These are phyloP conservation scores for Sutorius australiensis DNA, from an alignment of 768 basidiomycete genomes.

Conservation along the genomic window DNA sequence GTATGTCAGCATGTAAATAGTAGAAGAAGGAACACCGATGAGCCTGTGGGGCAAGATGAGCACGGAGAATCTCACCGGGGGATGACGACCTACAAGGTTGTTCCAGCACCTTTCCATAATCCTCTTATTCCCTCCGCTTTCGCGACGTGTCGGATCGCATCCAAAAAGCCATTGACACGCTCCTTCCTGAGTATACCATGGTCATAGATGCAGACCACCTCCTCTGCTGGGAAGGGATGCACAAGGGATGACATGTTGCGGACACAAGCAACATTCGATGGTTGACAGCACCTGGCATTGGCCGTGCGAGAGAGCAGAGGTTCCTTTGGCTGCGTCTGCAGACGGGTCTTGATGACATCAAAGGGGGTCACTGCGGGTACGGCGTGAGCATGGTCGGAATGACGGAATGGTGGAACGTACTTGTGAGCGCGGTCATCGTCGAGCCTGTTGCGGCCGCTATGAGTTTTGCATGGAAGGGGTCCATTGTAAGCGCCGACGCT, in stretches of 20 bases:
- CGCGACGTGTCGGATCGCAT: slow-evolving; percentile 78
- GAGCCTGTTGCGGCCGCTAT: slow-evolving; percentile 78
- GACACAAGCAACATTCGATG: slow-evolving; percentile 49
- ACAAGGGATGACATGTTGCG: slow-evolving; percentile 76
- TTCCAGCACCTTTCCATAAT: slow-evolving; percentile 94
- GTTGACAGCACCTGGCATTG: slow-evolving; percentile 67
- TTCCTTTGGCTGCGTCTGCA: slow-evolving; percentile 83
- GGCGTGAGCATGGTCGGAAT: slow-evolving; percentile 7
- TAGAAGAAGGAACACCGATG: slow-evolving; percentile 89
- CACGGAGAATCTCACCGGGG: background rate
- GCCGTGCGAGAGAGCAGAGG: slow-evolving; percentile 53
- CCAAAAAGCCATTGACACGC: slow-evolving; percentile 79
- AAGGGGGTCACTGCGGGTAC: slow-evolving; percentile 89
- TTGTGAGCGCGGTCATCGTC: slow-evolving; percentile 77
- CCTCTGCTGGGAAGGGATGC: slow-evolving; percentile 50
- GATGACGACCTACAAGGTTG: slow-evolving; percentile 63
- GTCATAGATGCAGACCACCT: slow-evolving; percentile 79
- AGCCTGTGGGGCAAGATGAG: slow-evolving; percentile 43
- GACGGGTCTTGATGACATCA: slow-evolving; percentile 93
- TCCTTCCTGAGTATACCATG: slow-evolving; percentile 65
- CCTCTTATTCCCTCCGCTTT: slow-evolving; percentile 78
- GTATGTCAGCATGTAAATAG: slow-evolving; percentile 94
- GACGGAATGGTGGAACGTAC: slow-evolving; percentile 39
- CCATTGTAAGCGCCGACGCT: slow-evolving; percentile 36
- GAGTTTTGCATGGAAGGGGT: slow-evolving; percentile 74